These are phyloP conservation scores for Tuber indicum DNA, from an alignment of 495 filamentous ascomycete species.

Conservation along the genomic window DNA sequence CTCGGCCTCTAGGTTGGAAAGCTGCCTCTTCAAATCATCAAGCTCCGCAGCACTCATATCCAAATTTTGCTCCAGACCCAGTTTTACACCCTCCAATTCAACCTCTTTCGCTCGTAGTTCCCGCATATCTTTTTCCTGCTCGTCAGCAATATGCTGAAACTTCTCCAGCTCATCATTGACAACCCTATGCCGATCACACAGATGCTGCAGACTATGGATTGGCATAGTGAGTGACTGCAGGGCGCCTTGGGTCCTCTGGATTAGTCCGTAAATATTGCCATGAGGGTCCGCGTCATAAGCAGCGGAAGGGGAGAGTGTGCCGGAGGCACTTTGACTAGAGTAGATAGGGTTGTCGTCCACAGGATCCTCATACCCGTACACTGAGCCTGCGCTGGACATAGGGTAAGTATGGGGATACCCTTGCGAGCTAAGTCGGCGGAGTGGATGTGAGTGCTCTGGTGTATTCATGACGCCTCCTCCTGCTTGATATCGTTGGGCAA, in stretches of 20 bases:
- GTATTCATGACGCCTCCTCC: conserved; percentile 19
- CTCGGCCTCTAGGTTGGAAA: conserved; percentile 52
- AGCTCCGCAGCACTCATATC: conserved; percentile 50
- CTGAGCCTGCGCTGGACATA: conserved; percentile 24
- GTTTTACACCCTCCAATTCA: conserved; percentile 51
- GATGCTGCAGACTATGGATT: conserved; percentile 36
- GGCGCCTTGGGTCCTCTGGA: conserved; percentile 37
- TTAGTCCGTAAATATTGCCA: conserved; percentile 35
- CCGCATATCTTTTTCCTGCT: conserved; percentile 45
- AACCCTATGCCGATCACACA: conserved; percentile 38
- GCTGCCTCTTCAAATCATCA: conserved; percentile 47
- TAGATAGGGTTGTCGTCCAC: conserved; percentile 33
- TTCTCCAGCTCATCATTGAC: conserved; percentile 35
- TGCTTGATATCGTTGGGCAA: conserved; percentile 28
- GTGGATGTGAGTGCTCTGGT: conserved; percentile 1
- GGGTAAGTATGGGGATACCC: conserved; percentile 27
- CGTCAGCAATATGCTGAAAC: conserved; percentile 32
- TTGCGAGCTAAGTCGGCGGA: conserved; percentile 30
- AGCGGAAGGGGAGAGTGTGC: conserved; percentile 26
- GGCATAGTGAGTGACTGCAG: conserved; percentile 33
- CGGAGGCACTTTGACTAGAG: conserved; percentile 10
- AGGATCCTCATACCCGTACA: conserved; percentile 31
- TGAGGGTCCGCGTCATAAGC: conserved; percentile 36
- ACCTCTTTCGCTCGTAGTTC: conserved; percentile 52
- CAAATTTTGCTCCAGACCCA: conserved; percentile 51